These are phyloP conservation scores for Whalleya microplaca DNA, from an alignment of 2,329 filamentous ascomycete species.

Conservation along the genomic window DNA sequence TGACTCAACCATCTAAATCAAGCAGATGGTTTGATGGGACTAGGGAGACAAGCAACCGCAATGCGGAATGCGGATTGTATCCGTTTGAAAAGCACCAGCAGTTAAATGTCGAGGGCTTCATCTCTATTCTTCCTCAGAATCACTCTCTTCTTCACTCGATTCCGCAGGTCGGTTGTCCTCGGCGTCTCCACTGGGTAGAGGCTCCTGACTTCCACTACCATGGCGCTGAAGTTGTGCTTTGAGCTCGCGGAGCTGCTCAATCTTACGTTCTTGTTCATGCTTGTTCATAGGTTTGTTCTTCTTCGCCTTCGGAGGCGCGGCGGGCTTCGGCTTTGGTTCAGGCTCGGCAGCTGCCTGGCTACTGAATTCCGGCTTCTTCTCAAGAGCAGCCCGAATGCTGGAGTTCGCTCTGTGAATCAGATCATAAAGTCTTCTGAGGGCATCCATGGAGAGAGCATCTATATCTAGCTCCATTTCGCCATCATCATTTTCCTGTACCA, in stretches of 20 bases:
- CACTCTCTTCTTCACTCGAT: conserved; percentile 34
- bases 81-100: background rate
- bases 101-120: background rate
- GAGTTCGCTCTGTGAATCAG: conserved; percentile 46
- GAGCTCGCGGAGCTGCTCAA: conserved; percentile 64
- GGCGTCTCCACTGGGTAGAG: conserved; percentile 27
- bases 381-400: conserved; percentile 38
- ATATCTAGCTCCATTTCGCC: conserved; percentile 65
- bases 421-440: conserved; percentile 54
- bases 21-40: background rate
- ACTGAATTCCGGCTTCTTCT: conserved; percentile 38
- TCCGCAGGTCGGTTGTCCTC: conserved; percentile 30
- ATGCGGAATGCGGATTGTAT: background rate
- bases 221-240: conserved; percentile 54
- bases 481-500: conserved; percentile 57
- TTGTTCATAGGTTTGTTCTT: conserved; percentile 82
- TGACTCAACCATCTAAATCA: conserved; percentile 2
- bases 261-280: conserved; percentile 69
- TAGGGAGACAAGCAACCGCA: background rate
- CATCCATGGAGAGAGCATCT: conserved; percentile 59
- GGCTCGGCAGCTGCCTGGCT: conserved; percentile 29
- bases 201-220: conserved; percentile 47
- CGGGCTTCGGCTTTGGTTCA: conserved; percentile 31
- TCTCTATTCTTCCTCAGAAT: conserved; percentile 37
- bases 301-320: conserved; percentile 58